A percentile compares a stretch with the other conserved stretches of the same genome.
Evolutionary conservation across 257 asterid species (phyloP).

Genomic region (Primulina huaijiensis): DNA sequence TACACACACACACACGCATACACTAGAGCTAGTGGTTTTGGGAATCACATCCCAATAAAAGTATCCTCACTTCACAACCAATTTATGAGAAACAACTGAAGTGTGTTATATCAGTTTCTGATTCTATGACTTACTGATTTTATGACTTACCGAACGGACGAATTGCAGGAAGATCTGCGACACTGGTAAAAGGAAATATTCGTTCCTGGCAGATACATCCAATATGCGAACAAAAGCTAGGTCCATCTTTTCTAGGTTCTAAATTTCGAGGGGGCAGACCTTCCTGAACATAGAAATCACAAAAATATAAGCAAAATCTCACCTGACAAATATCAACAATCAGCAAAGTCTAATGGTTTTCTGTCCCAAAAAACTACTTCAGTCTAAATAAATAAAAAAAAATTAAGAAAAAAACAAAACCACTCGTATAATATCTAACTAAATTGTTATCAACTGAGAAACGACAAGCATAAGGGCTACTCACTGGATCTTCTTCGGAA

Average conservation of each 20-base stretch:
- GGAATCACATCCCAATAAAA: neutral
- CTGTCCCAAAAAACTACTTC: neutral
- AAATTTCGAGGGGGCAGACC: slow-evolving; percentile 20
- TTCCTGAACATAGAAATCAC: slow-evolving; percentile 39
- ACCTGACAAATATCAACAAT: neutral
- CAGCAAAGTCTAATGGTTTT: slow-evolving; percentile 13
- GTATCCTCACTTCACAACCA: neutral
- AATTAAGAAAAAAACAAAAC: too few species aligned
- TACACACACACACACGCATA: too few species aligned
- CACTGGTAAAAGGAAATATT: slow-evolving; percentile 26
- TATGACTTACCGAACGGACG: slow-evolving; percentile 47
- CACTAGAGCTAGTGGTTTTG: neutral
- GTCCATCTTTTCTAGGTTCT: slow-evolving; percentile 28
- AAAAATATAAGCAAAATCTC: slow-evolving; percentile 13
- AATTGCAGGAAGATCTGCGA: slow-evolving; percentile 43
- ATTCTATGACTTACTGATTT: slow-evolving; percentile 38
- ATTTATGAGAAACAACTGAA: neutral
- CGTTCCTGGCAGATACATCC: slow-evolving; percentile 26
- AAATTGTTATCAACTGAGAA: slow-evolving; percentile 1
- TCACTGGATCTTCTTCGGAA: slow-evolving; percentile 44
- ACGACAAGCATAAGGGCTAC: slow-evolving; percentile 28
- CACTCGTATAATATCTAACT: neutral
- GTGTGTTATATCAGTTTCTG: neutral
- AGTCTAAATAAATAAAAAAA: too few species aligned
- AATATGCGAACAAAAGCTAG: slow-evolving; percentile 21